These are phyloP conservation scores for Metschnikowia colocasiae DNA, from an alignment of 805 yeast genomes.

Conservation along the genomic window DNA sequence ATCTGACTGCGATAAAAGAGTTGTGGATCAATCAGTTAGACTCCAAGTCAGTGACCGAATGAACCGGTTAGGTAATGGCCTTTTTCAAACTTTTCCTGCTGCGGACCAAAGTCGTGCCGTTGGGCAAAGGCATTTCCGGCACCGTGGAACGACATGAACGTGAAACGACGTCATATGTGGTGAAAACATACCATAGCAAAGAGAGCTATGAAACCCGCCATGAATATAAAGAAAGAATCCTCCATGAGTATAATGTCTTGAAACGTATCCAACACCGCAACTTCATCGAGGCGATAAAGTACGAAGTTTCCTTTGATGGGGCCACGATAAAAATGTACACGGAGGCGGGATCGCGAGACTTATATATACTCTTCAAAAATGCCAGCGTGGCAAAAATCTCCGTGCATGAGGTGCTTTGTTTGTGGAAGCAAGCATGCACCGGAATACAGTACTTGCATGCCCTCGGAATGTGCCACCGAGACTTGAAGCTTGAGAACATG, in stretches of 20 bases:
- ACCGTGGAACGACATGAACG: conserved; percentile 26
- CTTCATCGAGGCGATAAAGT: conserved; percentile 33
- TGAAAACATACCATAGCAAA: conserved; percentile 41
- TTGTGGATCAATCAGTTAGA: too few species aligned
- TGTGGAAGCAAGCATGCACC: conserved; percentile 40
- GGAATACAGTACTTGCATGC: conserved; percentile 41
- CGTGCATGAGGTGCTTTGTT: conserved; percentile 22
- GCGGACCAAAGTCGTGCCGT: conserved; percentile 5
- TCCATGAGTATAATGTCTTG: conserved; percentile 35
- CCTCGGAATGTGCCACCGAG: conserved; percentile 43
- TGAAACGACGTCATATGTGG: conserved; percentile 28
- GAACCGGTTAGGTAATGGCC: background rate
- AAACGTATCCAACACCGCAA: conserved; percentile 26
- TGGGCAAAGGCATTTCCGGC: conserved; percentile 36
- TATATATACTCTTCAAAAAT: conserved; percentile 14
- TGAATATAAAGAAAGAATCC: conserved; percentile 39
- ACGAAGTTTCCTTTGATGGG: conserved; percentile 22
- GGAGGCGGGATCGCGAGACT: conserved; percentile 31
- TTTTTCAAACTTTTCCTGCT: conserved; percentile 1
- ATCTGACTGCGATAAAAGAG: too few species aligned
- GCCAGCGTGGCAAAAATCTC: background rate
- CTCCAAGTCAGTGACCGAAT: too few species aligned
- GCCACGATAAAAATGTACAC: conserved; percentile 24
- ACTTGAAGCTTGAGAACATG: conserved; percentile 47
- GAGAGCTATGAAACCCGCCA: conserved; percentile 38